Conservation (phyloP, 306 rosid genomes). For the Prunus salicina region DNA sequence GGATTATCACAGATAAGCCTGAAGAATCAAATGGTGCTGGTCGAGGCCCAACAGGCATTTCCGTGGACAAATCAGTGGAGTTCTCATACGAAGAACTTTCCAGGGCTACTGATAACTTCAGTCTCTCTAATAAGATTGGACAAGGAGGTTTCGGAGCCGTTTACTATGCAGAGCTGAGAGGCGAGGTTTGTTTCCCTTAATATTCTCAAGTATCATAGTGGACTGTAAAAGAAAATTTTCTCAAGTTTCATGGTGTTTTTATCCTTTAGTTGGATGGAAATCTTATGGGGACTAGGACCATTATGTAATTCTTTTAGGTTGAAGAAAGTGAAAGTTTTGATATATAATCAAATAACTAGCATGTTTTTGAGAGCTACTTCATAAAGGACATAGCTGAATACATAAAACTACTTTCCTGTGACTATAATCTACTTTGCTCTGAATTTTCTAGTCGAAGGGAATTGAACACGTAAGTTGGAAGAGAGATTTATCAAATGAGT, state of each 20-base stretch:
- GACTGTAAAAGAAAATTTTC: conserved; percentile 5
- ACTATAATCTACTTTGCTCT: background rate
- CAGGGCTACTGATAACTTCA: conserved; percentile 70
- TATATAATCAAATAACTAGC: background rate
- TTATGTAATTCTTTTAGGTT: background rate
- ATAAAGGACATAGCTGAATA: background rate
- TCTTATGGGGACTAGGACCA: background rate
- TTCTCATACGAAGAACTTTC: conserved; percentile 80
- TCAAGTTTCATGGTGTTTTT: background rate
- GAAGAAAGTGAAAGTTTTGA: background rate
- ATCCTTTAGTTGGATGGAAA: background rate
- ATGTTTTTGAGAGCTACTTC: background rate
- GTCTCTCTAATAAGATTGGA: conserved; percentile 71
- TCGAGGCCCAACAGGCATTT: conserved; percentile 46
- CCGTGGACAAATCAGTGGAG: conserved; percentile 67
- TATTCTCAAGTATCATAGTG: conserved; percentile 9
- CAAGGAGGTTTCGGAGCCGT: conserved; percentile 92
- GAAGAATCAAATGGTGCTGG: conserved; percentile 36
- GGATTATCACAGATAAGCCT: conserved; percentile 38
- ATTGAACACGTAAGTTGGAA: background rate
- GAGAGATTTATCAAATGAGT: background rate
- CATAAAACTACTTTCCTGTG: background rate
- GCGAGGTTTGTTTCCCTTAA: conserved; percentile 57
- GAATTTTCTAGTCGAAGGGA: background rate
- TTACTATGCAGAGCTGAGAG: conserved; percentile 84